Base-by-base conservation (phyloP, 208 protist species). In the Trypanosoma platydactyli region DNA sequence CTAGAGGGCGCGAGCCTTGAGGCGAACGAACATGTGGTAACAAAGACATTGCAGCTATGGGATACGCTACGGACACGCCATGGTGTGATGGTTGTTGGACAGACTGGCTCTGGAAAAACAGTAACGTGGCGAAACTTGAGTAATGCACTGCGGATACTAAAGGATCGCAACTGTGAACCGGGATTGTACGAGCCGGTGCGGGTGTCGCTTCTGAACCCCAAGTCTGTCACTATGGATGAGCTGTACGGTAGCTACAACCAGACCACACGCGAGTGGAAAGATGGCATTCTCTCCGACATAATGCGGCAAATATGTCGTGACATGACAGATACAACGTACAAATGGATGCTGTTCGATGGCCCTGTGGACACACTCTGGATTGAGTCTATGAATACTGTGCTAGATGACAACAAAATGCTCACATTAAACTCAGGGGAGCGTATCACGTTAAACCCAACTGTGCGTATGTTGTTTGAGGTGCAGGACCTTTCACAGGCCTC, bases 351-450 rank as follows among this genome's bases (percentile, higher is more conserved):
- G 20, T 97, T 99, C 49, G 98, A 99, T 71, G 98, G 98, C 38
- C 98, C 98, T 24, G 97, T 99, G 16, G 98, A 99, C 81, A 99
- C 98, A 50, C 80, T 99, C 20, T 99, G 98, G 98, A 99, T 99
- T 67, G 98, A 99, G 88, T 97, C 84, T 7, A 99, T 99, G 97
- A 99, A 99, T 81, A 98, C 98, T 18, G 97, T 99, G n/a, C 81
- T 99, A 16, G 98, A 99, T 84, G 98, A 99, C 81, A 99, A 98
- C 83, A 99, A 99, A 85, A 91, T 99, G 80, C 89, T 99, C 7
- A 99, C 98, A 20, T 86, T 99, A 18, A 98, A 98, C 85, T 99
- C 97, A 42, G 94, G 96, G 25, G 97, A 99, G 77, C 92, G 98
- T 68, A 99, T 99, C 71, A 86, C 94, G 42, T 82, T 99, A 70